These are phyloP conservation scores for Raffaelea albimanens DNA, from an alignment of 2,329 filamentous ascomycete species.

Conservation along the genomic window DNA sequence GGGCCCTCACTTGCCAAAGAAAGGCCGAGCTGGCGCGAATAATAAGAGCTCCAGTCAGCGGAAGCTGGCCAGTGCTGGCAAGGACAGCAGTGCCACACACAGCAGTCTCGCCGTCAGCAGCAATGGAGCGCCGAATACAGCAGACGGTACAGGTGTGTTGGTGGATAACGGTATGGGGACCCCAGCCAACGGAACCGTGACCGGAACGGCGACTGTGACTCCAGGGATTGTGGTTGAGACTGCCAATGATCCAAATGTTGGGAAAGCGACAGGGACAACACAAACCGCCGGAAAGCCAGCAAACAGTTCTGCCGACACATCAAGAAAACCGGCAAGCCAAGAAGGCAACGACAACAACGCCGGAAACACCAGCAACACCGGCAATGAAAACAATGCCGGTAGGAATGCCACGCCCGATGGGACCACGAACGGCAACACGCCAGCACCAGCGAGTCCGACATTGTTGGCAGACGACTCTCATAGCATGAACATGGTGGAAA, in stretches of 20 bases:
- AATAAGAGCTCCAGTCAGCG: slow-evolving; percentile 51
- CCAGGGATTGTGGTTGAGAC: too few species aligned
- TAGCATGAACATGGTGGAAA: slow-evolving; percentile 26
- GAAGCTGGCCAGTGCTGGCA: slow-evolving; percentile 47
- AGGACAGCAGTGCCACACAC: slow-evolving; percentile 37
- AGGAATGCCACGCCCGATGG: too few species aligned
- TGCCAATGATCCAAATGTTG: too few species aligned
- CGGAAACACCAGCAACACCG: not conserved
- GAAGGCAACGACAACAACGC: slow-evolving; percentile 13
- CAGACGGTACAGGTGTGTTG: slow-evolving; percentile 6
- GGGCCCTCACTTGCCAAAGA: slow-evolving; percentile 65
- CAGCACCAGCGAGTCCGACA: slow-evolving; percentile 26
- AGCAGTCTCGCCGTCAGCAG: slow-evolving; percentile 28
- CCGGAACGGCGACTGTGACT: too few species aligned
- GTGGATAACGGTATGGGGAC: too few species aligned
- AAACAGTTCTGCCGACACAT: not conserved
- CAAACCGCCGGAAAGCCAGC: not conserved
- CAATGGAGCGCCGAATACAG: slow-evolving; percentile 21
- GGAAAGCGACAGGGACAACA: not conserved
- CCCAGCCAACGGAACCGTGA: too few species aligned
- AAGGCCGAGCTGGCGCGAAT: slow-evolving; percentile 32
- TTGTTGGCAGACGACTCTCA: slow-evolving; percentile 37
- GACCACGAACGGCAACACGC: too few species aligned
- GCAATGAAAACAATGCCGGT: too few species aligned
- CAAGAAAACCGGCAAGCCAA: not conserved